Evolutionary conservation across 2,329 filamentous ascomycete genomes (phyloP).

Genomic region (Aspergillus quadricinctus): DNA sequence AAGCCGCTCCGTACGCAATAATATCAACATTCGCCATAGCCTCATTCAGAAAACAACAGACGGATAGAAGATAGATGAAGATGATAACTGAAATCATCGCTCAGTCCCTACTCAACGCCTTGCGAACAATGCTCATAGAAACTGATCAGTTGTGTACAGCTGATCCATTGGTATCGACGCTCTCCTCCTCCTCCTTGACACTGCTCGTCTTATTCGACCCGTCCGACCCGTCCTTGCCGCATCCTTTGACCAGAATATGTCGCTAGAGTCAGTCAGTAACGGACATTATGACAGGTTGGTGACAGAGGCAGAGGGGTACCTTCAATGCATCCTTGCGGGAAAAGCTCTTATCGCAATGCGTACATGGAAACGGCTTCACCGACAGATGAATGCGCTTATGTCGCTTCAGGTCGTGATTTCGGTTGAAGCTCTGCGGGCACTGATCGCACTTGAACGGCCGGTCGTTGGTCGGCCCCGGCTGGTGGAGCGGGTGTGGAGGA

Average conservation of each 20-base stretch:
- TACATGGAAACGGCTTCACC: constrained; percentile 92
- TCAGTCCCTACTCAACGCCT: not conserved
- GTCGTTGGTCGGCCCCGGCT: constrained; percentile 60
- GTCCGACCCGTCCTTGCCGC: constrained; percentile 47
- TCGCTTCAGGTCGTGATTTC: constrained; percentile 92
- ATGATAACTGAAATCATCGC: not conserved
- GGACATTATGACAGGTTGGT: not conserved
- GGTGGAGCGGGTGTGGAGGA: constrained; percentile 51
- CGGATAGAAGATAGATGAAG: not conserved
- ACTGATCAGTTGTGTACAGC: not conserved
- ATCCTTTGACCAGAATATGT: constrained; percentile 65
- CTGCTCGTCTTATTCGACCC: constrained; percentile 1
- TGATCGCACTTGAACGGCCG: constrained; percentile 92
- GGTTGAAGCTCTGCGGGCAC: constrained; percentile 89
- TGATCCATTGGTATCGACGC: constrained; percentile 6
- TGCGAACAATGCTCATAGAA: not conserved
- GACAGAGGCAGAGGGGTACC: constrained; percentile 55
- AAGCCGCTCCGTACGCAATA: not conserved
- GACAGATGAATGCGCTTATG: constrained; percentile 94
- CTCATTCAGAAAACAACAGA: not conserved
- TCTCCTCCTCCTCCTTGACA: constrained; percentile 16
- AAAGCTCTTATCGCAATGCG: constrained; percentile 91
- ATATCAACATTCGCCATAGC: not conserved
- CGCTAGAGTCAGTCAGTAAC: constrained; percentile 46
- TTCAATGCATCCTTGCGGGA: constrained; percentile 95